These are phyloP conservation scores for Fusarium sp. DNA, from an alignment of 2,329 filamentous ascomycete genomes.

Conservation along the genomic window DNA sequence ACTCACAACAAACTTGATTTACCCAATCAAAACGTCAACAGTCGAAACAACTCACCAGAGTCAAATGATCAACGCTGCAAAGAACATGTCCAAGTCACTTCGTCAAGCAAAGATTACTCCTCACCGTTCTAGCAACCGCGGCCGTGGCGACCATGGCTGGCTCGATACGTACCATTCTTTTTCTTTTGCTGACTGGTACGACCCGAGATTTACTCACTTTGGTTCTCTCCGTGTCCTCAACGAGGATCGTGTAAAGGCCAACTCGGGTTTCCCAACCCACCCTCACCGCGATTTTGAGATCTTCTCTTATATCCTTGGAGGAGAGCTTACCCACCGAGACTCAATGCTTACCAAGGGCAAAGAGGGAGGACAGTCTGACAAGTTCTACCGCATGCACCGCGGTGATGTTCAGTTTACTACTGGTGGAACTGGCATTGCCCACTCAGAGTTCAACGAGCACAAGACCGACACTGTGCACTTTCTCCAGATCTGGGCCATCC, in stretches of 20 bases:
- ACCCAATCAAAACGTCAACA: constrained; percentile 23
- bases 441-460: constrained; percentile 86
- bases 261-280: constrained; percentile 85
- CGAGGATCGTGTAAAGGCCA: constrained; percentile 82
- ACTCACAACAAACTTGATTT: constrained; percentile 36
- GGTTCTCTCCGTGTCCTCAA: constrained; percentile 87
- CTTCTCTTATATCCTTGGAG: constrained; percentile 87
- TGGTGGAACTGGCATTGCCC: constrained; percentile 83
- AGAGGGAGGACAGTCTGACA: constrained; percentile 69
- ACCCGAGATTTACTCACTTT: constrained; percentile 75
- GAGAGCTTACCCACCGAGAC: constrained; percentile 89
- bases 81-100: constrained; percentile 72
- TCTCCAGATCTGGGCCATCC: constrained; percentile 88
- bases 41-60: constrained; percentile 14
- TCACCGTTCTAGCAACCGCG: constrained; percentile 77
- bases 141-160: constrained; percentile 87
- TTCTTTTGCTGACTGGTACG: constrained; percentile 79
- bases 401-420: constrained; percentile 93
- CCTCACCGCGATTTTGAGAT: constrained; percentile 90
- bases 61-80: constrained; percentile 54
- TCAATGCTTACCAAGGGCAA: constrained; percentile 80
- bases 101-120: constrained; percentile 78
- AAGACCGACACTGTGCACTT: constrained; percentile 79
- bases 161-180: constrained; percentile 90
- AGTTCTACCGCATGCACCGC: constrained; percentile 77